Evolutionary conservation across 495 filamentous ascomycete species (phyloP).

Genomic region (Xylaria sp.): DNA sequence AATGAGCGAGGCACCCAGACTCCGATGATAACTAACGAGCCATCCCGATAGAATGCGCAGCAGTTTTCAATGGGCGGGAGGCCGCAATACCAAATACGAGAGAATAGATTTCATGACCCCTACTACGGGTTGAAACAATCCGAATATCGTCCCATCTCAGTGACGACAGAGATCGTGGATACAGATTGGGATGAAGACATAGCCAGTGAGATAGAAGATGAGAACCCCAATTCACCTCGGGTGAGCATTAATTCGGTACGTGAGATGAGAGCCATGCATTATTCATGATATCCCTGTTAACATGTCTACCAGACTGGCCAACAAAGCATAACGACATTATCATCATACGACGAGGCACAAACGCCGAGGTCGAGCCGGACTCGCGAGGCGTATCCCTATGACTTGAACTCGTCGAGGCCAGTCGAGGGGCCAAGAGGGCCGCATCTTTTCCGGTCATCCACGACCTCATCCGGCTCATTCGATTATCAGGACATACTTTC

Average conservation of each 20-base stretch:
- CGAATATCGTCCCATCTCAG: slow-evolving; percentile 62
- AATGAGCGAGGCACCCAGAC: neutral
- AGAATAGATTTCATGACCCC: slow-evolving; percentile 53
- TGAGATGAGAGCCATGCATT: slow-evolving; percentile 21
- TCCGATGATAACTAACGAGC: slow-evolving; percentile 5
- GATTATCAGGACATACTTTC: slow-evolving; percentile 68
- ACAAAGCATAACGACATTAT: slow-evolving; percentile 74
- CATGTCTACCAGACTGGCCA: slow-evolving; percentile 58
- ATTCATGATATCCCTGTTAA: slow-evolving; percentile 32
- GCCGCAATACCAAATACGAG: slow-evolving; percentile 55
- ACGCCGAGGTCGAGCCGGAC: slow-evolving; percentile 66
- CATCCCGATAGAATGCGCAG: slow-evolving; percentile 36
- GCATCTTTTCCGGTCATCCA: slow-evolving; percentile 81
- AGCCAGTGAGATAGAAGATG: slow-evolving; percentile 63
- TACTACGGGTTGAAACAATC: slow-evolving; percentile 56
- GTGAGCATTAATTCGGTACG: slow-evolving; percentile 72
- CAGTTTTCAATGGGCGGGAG: slow-evolving; percentile 38
- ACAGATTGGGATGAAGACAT: slow-evolving; percentile 74
- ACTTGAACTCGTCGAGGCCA: slow-evolving; percentile 54
- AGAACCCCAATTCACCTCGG: slow-evolving; percentile 65
- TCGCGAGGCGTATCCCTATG: slow-evolving; percentile 43
- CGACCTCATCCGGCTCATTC: slow-evolving; percentile 52
- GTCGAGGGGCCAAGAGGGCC: slow-evolving; percentile 84
- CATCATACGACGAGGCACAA: slow-evolving; percentile 75
- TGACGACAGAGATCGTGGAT: slow-evolving; percentile 75